Evolutionary conservation across 2,329 filamentous ascomycete genomes (phyloP).

Genomic region (Penicillium sp.): DNA sequence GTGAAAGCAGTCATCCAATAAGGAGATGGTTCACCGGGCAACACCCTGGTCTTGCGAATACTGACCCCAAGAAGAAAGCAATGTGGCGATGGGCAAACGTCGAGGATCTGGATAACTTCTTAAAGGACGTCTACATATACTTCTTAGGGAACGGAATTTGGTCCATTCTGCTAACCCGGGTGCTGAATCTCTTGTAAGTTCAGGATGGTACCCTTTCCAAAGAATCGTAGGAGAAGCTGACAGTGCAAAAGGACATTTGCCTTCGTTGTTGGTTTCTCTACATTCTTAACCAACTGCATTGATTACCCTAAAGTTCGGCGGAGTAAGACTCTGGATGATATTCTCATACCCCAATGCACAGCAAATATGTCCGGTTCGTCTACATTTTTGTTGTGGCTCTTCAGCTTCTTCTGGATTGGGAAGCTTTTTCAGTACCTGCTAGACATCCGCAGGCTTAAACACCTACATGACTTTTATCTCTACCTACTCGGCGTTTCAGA

Average conservation of each 20-base stretch:
- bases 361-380: slow-evolving; percentile 69
- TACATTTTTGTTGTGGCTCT: slow-evolving; percentile 78
- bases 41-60: slow-evolving; percentile 39
- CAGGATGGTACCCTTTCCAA: background rate
- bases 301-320: slow-evolving; percentile 72
- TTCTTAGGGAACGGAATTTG: slow-evolving; percentile 79
- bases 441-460: slow-evolving; percentile 68
- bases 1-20: slow-evolving; percentile 19
- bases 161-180: slow-evolving; percentile 73
- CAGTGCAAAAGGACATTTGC: slow-evolving; percentile 64
- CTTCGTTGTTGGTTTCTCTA: slow-evolving; percentile 79
- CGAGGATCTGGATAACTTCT: slow-evolving; percentile 82
- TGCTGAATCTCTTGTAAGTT: slow-evolving; percentile 69
- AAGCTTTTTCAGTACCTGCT: slow-evolving; percentile 72
- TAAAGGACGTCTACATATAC: slow-evolving; percentile 82
- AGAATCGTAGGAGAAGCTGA: background rate
- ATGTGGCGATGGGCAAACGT: slow-evolving; percentile 94
- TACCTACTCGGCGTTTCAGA: slow-evolving; percentile 79
- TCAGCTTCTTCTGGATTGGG: slow-evolving; percentile 80
- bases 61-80: slow-evolving; percentile 70
- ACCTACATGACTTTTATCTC: slow-evolving; percentile 82
- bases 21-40: slow-evolving; percentile 29
- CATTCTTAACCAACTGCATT: slow-evolving; percentile 81
- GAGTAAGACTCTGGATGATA: slow-evolving; percentile 60
- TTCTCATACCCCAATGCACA: slow-evolving; percentile 73